Conservation (phyloP, 495 filamentous ascomycete genomes). For the Lasiosphaeria miniovina region DNA sequence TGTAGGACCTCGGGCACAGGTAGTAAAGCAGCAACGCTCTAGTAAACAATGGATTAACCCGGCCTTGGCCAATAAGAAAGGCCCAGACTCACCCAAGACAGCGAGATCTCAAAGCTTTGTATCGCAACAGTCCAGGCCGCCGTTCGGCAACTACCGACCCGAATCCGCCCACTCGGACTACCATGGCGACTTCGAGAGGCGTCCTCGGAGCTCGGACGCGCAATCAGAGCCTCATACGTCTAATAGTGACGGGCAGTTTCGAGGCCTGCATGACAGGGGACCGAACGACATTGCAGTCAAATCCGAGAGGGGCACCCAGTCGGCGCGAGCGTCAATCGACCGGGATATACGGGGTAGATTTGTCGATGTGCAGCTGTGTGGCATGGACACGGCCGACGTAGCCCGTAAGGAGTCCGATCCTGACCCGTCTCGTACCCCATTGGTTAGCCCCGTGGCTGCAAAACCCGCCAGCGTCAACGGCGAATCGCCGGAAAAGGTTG, state of each 20-base stretch:
- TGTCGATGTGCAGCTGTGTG: conserved; percentile 23
- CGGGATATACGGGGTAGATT: conserved; percentile 28
- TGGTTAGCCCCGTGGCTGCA: conserved; percentile 2
- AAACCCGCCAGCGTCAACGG: conserved; percentile 1
- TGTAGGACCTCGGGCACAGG: conserved; percentile 54
- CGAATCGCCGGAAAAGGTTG: not conserved
- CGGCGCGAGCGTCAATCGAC: conserved; percentile 38
- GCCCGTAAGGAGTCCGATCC: conserved; percentile 9
- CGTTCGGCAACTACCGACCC: conserved; percentile 29
- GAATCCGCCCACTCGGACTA: conserved; percentile 41
- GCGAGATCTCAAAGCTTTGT: conserved; percentile 42
- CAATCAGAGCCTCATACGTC: conserved; percentile 34
- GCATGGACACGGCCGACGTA: conserved; percentile 11
- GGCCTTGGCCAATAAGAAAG: conserved; percentile 39
- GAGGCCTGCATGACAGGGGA: conserved; percentile 32
- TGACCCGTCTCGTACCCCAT: not conserved
- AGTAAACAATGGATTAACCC: conserved; percentile 65
- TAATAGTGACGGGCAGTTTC: conserved; percentile 30
- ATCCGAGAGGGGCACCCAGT: conserved; percentile 37
- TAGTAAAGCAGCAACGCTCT: conserved; percentile 29
- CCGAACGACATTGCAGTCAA: conserved; percentile 33
- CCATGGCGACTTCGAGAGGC: conserved; percentile 37
- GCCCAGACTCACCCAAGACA: conserved; percentile 44
- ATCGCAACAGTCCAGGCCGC: conserved; percentile 36
- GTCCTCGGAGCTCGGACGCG: conserved; percentile 46